Percentiles rank a stretch among this genome's conserved stretches.
Conservation (phyloP, 1,284 basidiomycete genomes). For the Caloboletus firmus region DNA sequence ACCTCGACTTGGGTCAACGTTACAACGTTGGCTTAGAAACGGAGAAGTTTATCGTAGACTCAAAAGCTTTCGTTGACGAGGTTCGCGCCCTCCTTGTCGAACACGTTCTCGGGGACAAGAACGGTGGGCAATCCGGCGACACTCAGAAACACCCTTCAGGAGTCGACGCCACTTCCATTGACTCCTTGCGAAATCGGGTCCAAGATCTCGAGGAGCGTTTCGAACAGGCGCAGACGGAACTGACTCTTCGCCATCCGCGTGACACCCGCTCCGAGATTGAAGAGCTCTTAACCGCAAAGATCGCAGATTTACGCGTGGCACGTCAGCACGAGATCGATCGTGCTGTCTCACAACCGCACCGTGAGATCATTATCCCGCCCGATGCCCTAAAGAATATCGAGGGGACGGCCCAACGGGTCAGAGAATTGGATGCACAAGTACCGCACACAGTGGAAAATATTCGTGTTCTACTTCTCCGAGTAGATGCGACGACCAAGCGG, state of each 20-base stretch:
- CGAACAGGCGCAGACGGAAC: slow-evolving; percentile 33
- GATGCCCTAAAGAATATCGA: slow-evolving; percentile 21
- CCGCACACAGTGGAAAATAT: slow-evolving; percentile 28
- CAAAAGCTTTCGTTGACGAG: slow-evolving; percentile 29
- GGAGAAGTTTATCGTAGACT: slow-evolving; percentile 24
- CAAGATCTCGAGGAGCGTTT: slow-evolving; percentile 30
- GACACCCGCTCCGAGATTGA: slow-evolving; percentile 25
- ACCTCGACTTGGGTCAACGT: slow-evolving; percentile 31
- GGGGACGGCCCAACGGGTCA: slow-evolving; percentile 11
- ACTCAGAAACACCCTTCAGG: background rate
- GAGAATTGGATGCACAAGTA: slow-evolving; percentile 25
- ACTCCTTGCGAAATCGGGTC: slow-evolving; percentile 20
- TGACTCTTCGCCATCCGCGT: slow-evolving; percentile 27
- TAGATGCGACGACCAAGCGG: slow-evolving; percentile 24
- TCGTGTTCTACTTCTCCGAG: slow-evolving; percentile 27
- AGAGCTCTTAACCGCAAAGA: slow-evolving; percentile 19
- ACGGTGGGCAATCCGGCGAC: slow-evolving; percentile 1
- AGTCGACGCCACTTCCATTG: background rate
- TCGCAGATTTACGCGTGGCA: slow-evolving; percentile 23
- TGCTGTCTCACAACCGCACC: slow-evolving; percentile 11
- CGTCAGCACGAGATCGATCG: slow-evolving; percentile 26
- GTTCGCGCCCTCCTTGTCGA: slow-evolving; percentile 26
- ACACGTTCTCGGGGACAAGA: slow-evolving; percentile 19
- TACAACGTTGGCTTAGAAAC: slow-evolving; percentile 27
- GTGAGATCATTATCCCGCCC: slow-evolving; percentile 26